Percentiles rank a stretch among this genome's conserved stretches.
phyloP scores from a whole-genome alignment of 805 yeast species.

The Komagataella pseudopastoris region DNA sequence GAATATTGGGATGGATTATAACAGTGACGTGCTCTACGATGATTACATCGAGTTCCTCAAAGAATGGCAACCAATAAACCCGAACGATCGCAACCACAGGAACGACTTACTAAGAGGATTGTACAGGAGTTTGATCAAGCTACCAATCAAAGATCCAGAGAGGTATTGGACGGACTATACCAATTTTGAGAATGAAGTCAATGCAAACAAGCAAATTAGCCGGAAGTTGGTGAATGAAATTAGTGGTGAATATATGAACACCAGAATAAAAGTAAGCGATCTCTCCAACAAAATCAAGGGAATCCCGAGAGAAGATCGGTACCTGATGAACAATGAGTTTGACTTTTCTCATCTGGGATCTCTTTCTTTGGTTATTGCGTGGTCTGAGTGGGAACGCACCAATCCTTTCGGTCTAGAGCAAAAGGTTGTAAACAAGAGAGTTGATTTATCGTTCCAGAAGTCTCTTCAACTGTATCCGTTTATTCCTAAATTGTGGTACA shows the following conservation, averaged over 20 bases:
- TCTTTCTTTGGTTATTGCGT: neutral
- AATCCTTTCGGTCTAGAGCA: conserved; percentile 21
- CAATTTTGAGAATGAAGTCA: conserved; percentile 68
- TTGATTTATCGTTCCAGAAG: conserved; percentile 61
- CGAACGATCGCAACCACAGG: conserved; percentile 79
- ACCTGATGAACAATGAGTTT: neutral
- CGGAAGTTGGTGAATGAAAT: conserved; percentile 74
- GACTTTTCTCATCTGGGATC: neutral
- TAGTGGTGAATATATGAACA: conserved; percentile 77
- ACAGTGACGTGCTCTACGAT: conserved; percentile 62
- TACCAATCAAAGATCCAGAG: conserved; percentile 71
- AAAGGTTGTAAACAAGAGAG: conserved; percentile 36
- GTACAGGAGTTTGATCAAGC: conserved; percentile 52
- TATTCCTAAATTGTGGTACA: conserved; percentile 69
- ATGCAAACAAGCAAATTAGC: conserved; percentile 38
- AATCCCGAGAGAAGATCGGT: conserved; percentile 23
- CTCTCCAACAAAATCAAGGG: conserved; percentile 45
- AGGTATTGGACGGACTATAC: conserved; percentile 71
- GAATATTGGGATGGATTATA: conserved; percentile 67
- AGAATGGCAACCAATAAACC: conserved; percentile 63
- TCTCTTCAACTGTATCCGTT: conserved; percentile 49
- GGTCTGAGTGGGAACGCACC: neutral
- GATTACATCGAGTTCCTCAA: conserved; percentile 73
- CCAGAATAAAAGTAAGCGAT: conserved; percentile 66
- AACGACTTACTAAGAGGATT: conserved; percentile 63